These are phyloP conservation scores for Trypanosoma caninum DNA, from an alignment of 208 protist species.

Conservation along the genomic window DNA sequence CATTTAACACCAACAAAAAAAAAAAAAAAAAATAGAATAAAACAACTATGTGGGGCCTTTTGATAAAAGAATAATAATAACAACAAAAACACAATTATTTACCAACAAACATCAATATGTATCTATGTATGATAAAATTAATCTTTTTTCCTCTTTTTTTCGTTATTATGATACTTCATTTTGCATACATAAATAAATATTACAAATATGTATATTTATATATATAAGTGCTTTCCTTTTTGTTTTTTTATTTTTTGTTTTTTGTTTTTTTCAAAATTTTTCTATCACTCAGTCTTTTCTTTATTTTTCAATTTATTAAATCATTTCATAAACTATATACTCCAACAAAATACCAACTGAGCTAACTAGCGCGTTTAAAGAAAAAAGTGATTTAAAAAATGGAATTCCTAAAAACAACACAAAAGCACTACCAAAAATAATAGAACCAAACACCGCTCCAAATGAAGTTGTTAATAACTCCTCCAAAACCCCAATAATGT, in stretches of 20 bases:
- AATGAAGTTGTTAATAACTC: conserved; percentile 80
- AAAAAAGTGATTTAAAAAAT: conserved; percentile 77
- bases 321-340: conserved; percentile 76
- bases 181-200: no score
- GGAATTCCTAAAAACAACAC: conserved; percentile 71
- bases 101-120: no score
- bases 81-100: no score
- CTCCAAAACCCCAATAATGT: conserved; percentile 71
- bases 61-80: no score
- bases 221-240: no score
- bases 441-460: conserved; percentile 57
- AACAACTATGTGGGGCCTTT: not conserved
- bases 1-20: not conserved
- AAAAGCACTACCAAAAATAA: conserved; percentile 71
- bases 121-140: no score
- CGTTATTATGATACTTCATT: no score
- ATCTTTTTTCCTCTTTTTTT: no score
- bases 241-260: no score
- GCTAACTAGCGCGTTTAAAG: conserved; percentile 78
- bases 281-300: no score
- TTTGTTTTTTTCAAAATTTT: no score
- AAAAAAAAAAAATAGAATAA: not conserved
- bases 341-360: conserved; percentile 79
- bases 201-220: no score
- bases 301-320: not conserved